Evolutionary conservation across 2,329 filamentous ascomycete genomes (phyloP).

Genomic region (Aspergillus piperis): DNA sequence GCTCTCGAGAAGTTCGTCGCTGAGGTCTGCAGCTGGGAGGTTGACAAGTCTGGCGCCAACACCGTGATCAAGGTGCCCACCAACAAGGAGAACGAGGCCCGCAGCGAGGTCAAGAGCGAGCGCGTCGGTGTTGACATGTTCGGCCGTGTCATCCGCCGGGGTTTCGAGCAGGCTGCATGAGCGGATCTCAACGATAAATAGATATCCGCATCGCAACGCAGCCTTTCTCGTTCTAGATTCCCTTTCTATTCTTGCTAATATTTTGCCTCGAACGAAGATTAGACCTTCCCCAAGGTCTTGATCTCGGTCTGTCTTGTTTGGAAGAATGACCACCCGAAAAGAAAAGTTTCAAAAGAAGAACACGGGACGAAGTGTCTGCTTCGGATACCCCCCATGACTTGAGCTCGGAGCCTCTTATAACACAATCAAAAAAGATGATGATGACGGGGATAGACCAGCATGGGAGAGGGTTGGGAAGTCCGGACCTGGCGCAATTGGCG

Average conservation of each 20-base stretch:
- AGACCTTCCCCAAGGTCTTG: neutral
- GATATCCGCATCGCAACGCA: neutral
- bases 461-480: slow-evolving; percentile 25
- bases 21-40: slow-evolving; percentile 83
- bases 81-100: slow-evolving; percentile 97
- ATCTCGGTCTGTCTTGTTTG: slow-evolving; percentile 11
- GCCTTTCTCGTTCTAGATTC: slow-evolving; percentile 12
- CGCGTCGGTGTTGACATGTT: slow-evolving; percentile 67
- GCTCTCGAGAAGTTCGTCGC: slow-evolving; percentile 75
- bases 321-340: neutral
- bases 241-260: slow-evolving; percentile 20
- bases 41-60: slow-evolving; percentile 56
- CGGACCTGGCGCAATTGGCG: slow-evolving; percentile 31
- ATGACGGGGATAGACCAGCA: slow-evolving; percentile 23
- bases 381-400: slow-evolving; percentile 10
- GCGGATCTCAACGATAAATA: neutral
- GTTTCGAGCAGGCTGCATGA: slow-evolving; percentile 79
- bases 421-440: slow-evolving; percentile 18
- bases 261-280: slow-evolving; percentile 13
- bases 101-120: slow-evolving; percentile 92
- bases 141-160: slow-evolving; percentile 71
- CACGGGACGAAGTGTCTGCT: slow-evolving; percentile 11
- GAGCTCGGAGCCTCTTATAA: slow-evolving; percentile 16
- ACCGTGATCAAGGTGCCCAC: slow-evolving; percentile 72
- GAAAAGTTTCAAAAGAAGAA: slow-evolving; percentile 2